A percentile compares a stretch with the other conserved stretches of the same genome.
phyloP scores from a whole-genome alignment of 164 flowering plant species.

The Saururus chinensis region DNA sequence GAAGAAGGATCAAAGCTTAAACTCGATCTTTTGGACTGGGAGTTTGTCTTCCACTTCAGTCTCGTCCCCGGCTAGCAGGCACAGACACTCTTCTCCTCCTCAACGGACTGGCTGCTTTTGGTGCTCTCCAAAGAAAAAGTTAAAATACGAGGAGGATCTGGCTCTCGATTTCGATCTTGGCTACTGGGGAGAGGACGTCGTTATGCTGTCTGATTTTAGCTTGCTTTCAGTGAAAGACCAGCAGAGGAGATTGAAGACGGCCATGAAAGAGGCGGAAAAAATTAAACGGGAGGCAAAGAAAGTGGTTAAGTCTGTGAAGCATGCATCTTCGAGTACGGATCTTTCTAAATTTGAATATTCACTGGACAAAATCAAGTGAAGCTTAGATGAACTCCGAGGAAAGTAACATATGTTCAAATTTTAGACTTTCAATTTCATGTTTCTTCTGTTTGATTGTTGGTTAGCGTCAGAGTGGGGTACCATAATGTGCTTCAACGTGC shows the following conservation, averaged over 20 bases:
- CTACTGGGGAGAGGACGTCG: constrained; percentile 29
- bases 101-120: constrained; percentile 39
- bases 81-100: constrained; percentile 27
- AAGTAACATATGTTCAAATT: too few relatives aligned
- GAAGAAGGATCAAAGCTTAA: too few relatives aligned
- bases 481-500: too few relatives aligned
- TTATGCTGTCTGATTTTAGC: constrained; percentile 34
- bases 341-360: too few relatives aligned
- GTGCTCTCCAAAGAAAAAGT: constrained; percentile 40
- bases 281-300: not conserved
- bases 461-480: too few relatives aligned
- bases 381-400: too few relatives aligned
- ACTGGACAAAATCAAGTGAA: too few relatives aligned
- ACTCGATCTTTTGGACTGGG: not conserved
- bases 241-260: constrained; percentile 36
- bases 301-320: not conserved
- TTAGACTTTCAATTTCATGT: too few relatives aligned
- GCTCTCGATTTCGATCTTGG: constrained; percentile 4
- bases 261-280: constrained; percentile 47
- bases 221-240: constrained; percentile 37
- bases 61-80: constrained; percentile 7
- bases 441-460: too few relatives aligned
- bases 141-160: constrained; percentile 11
- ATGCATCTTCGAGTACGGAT: too few relatives aligned
- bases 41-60: constrained; percentile 9